phyloP scores from a whole-genome alignment of 495 filamentous ascomycete species.

The Daldinia concentrica region DNA sequence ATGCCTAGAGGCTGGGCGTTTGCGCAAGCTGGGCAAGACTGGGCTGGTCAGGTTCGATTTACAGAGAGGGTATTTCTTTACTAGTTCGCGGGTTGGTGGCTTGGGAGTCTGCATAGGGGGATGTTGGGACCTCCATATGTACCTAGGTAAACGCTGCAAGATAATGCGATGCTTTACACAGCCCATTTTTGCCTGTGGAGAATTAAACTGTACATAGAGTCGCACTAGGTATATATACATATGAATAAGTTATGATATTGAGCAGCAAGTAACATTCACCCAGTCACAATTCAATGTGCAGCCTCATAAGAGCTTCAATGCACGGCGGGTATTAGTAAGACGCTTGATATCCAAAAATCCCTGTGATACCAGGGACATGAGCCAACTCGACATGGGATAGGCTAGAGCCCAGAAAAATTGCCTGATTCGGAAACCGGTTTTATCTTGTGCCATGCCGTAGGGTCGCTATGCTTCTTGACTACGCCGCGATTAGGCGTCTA shows the following conservation, averaged over 20 bases:
- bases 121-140: neutral
- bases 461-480: neutral
- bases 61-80: constrained; percentile 12
- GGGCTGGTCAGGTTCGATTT: constrained; percentile 20
- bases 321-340: constrained; percentile 14
- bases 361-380: neutral
- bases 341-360: neutral
- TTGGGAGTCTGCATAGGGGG: constrained; percentile 22
- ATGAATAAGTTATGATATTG: constrained; percentile 6
- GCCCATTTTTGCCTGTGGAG: neutral
- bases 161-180: constrained; percentile 4
- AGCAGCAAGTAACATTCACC: neutral
- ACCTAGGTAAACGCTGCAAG: neutral
- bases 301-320: neutral
- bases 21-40: constrained; percentile 24
- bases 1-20: constrained; percentile 33
- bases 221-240: constrained; percentile 1
- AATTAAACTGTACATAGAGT: constrained; percentile 19
- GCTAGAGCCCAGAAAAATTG: constrained; percentile 21
- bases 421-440: constrained; percentile 27
- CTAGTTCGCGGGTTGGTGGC: constrained; percentile 11
- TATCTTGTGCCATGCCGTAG: constrained; percentile 2
- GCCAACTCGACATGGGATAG: constrained; percentile 29
- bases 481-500: constrained; percentile 6
- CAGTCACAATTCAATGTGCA: neutral